Percentiles rank a stretch among this genome's conserved stretches.
phyloP scores from a whole-genome alignment of 345 rosid species.

The Syzygium oleosum region DNA sequence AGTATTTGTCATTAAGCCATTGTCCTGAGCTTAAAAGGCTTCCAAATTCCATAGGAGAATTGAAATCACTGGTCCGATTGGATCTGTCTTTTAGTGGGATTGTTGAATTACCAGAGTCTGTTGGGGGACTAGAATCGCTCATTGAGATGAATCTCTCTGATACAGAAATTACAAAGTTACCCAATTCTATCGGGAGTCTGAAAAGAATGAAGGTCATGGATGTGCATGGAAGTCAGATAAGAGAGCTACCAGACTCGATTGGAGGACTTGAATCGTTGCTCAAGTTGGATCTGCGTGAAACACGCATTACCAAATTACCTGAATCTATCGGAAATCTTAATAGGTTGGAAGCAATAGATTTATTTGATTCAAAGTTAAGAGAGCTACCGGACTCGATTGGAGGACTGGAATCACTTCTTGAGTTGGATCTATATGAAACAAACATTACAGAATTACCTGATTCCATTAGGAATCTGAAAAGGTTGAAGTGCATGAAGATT shows the following conservation, averaged over 20 bases:
- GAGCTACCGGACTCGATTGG: neutral
- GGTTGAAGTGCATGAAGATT: neutral
- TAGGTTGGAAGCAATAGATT: neutral
- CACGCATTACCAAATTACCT: neutral
- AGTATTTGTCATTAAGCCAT: neutral
- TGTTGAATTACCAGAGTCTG: neutral
- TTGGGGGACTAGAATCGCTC: neutral
- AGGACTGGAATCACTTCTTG: neutral
- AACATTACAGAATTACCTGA: neutral
- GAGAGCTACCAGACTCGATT: neutral
- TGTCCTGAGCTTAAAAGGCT: neutral
- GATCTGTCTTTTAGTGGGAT: neutral
- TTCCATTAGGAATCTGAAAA: neutral
- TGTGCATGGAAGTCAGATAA: neutral
- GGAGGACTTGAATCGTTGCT: neutral
- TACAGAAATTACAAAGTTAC: neutral
- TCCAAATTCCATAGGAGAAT: neutral
- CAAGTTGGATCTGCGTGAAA: neutral
- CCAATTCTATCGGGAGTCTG: neutral
- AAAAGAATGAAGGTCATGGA: neutral
- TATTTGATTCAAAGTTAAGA: neutral
- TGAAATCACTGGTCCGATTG: neutral
- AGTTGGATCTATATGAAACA: neutral
- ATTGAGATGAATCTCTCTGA: neutral
- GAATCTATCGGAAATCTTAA: neutral